Percentiles rank a stretch among this genome's conserved stretches.
These are phyloP conservation scores for Aspergillus nanangensis DNA, from an alignment of 495 filamentous ascomycete species.

Conservation along the genomic window DNA sequence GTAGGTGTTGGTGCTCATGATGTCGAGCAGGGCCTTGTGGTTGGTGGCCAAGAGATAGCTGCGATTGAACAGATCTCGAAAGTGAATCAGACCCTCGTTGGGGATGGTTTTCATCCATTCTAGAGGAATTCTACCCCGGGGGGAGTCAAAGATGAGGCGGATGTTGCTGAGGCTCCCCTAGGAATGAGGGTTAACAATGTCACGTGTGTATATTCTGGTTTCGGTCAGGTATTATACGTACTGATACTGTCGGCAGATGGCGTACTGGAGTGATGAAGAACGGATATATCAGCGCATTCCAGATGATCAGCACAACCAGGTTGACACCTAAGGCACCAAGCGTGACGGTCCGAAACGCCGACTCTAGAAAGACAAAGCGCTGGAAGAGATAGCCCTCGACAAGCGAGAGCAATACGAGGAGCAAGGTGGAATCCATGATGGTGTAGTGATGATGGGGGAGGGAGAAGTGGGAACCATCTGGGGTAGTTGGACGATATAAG, in stretches of 20 bases:
- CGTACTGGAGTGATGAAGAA: slow-evolving; percentile 66
- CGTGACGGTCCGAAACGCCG: slow-evolving; percentile 18
- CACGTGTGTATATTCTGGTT: too few species aligned
- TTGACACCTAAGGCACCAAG: slow-evolving; percentile 22
- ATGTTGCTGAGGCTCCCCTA: slow-evolving; percentile 55
- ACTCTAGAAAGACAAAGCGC: slow-evolving; percentile 21
- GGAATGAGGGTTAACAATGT: neutral
- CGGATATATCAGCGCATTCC: slow-evolving; percentile 61
- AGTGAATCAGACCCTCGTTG: slow-evolving; percentile 85
- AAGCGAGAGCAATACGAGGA: slow-evolving; percentile 19
- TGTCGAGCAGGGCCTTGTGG: slow-evolving; percentile 45
- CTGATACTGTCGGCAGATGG: slow-evolving; percentile 55
- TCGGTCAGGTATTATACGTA: slow-evolving; percentile 20
- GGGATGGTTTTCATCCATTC: slow-evolving; percentile 70
- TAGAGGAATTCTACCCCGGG: slow-evolving; percentile 57
- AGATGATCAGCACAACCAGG: slow-evolving; percentile 31
- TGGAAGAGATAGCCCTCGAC: slow-evolving; percentile 29
- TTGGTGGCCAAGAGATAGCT: slow-evolving; percentile 36
- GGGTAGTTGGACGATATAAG: too few species aligned
- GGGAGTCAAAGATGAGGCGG: slow-evolving; percentile 46
- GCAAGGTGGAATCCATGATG: slow-evolving; percentile 13
- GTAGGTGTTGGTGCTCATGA: slow-evolving; percentile 52
- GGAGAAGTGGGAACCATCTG: too few species aligned
- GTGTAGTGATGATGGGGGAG: too few species aligned
- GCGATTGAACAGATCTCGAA: slow-evolving; percentile 43